Base-by-base conservation (phyloP, 2,329 filamentous ascomycete species). In the Fusarium duplospermum region DNA sequence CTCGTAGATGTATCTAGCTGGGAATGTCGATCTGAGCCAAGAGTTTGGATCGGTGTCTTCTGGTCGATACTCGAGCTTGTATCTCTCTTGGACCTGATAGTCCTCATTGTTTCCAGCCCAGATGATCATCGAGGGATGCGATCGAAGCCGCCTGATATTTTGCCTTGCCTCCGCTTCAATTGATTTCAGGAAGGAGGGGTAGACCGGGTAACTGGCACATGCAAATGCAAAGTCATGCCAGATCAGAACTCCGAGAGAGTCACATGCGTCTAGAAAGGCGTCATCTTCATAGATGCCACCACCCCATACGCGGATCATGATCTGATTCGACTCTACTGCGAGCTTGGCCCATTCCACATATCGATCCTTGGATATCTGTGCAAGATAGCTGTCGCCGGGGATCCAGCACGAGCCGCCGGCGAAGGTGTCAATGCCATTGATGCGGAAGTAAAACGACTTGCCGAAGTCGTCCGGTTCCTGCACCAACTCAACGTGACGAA, bases 71-170 rank as follows among this genome's bases (percentile, higher is more conserved):
- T 89, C 90, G 63, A 96, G 86, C 1, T 88, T 86, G 66, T 88
- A 89, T 18, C 87, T 86, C 79, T 95, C 93, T 73, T 92, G 89
- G 14, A 95, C 92, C 80, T 94, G 79, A 31, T 96, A 96, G 77
- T 86, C 93, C 80, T 96, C 94, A 76, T 96, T 96, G 80, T 95
- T 96, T 2, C 94, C 94, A 7, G 92, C 93, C 84, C 91, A 96
- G 54, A 96, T 89, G 11, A 93, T 89, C 66, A 96, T 87, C 0
- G 89, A 93, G 1, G 94, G 88, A 71, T 91, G 90, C 60, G 88
- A 85, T 58, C 89, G 83, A 36, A 92, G 79, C 10, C 89, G 83
- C 56, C 87, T 87, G 54, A 94, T 86, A 76, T 94, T 92, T 62
- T 90, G 87, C 45, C 86, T 84, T 45, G 89, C 90, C 79, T 93